phyloP scores from a whole-genome alignment of 2,329 filamentous ascomycete genomes.

The Aspergillus novoparasiticus region DNA sequence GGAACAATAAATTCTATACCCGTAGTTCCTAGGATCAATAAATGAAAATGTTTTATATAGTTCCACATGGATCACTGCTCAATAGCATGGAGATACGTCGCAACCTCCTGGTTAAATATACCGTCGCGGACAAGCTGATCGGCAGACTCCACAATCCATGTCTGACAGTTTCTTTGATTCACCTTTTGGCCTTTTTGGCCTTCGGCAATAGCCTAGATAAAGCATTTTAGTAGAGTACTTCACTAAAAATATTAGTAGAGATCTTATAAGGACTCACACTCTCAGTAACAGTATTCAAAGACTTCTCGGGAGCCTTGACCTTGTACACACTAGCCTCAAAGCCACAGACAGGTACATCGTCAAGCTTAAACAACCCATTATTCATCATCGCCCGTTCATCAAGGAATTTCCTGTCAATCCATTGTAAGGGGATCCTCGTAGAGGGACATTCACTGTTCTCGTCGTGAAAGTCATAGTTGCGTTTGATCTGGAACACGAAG shows the following conservation, averaged over 20 bases:
- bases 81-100: slow-evolving; percentile 27
- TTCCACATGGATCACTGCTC: slow-evolving; percentile 21
- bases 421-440: slow-evolving; percentile 33
- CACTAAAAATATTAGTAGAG: too few species aligned
- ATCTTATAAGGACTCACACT: not conserved
- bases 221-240: not conserved
- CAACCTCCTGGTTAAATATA: slow-evolving; percentile 28
- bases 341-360: slow-evolving; percentile 25
- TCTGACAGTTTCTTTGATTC: slow-evolving; percentile 38
- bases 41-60: not conserved
- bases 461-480: slow-evolving; percentile 24
- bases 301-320: slow-evolving; percentile 15
- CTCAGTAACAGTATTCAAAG: slow-evolving; percentile 18
- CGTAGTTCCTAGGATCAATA: too few species aligned
- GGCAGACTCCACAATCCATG: slow-evolving; percentile 40
- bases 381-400: slow-evolving; percentile 31
- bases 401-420: slow-evolving; percentile 28
- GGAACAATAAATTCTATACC: too few species aligned
- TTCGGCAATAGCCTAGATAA: not conserved
- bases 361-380: slow-evolving; percentile 18
- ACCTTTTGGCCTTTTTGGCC: slow-evolving; percentile 20
- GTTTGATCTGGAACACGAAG: slow-evolving; percentile 35
- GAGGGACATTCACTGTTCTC: slow-evolving; percentile 17
- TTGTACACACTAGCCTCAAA: slow-evolving; percentile 30
- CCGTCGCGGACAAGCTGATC: slow-evolving; percentile 30